A percentile compares a stretch with the other conserved stretches of the same genome.
These are phyloP conservation scores for Penicillium aurantiogriseum DNA, from an alignment of 2,329 filamentous ascomycete species.

Conservation along the genomic window DNA sequence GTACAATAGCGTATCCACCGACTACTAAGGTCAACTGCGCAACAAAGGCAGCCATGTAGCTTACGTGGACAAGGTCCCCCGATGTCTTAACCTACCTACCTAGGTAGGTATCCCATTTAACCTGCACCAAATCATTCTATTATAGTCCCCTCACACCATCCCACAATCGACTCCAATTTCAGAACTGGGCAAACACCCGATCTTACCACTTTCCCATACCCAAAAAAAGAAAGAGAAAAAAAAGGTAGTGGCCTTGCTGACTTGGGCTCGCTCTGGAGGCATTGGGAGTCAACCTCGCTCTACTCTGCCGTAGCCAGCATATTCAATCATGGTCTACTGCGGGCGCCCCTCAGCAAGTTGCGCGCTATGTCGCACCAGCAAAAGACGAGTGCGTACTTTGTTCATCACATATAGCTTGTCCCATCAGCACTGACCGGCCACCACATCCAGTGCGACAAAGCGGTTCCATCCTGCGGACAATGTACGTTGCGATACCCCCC, in stretches of 20 bases:
- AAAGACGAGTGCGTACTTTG: background rate
- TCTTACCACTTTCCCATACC: background rate
- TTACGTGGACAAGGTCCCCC: no score
- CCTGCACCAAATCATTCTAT: no score
- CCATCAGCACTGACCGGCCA: background rate
- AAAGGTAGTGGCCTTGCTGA: no score
- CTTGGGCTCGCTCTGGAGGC: background rate
- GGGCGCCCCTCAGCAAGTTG: background rate
- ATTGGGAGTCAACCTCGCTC: background rate
- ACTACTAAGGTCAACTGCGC: no score
- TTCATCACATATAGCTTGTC: background rate
- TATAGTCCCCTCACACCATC: no score
- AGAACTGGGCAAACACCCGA: no score
- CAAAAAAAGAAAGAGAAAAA: no score
- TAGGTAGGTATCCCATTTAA: no score
- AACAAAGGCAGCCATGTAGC: no score
- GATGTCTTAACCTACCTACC: no score
- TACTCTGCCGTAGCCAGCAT: background rate
- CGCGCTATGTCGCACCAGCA: background rate
- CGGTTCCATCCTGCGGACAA: background rate
- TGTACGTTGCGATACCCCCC: background rate
- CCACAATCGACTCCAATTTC: no score
- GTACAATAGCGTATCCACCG: no score
- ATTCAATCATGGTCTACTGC: background rate
- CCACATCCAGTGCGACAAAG: background rate